Evolutionary conservation across 2,329 filamentous ascomycete genomes (phyloP), one percentile per base, ranked within the genome.

Genomic region (Pseudogymnoascus pannorum): DNA sequence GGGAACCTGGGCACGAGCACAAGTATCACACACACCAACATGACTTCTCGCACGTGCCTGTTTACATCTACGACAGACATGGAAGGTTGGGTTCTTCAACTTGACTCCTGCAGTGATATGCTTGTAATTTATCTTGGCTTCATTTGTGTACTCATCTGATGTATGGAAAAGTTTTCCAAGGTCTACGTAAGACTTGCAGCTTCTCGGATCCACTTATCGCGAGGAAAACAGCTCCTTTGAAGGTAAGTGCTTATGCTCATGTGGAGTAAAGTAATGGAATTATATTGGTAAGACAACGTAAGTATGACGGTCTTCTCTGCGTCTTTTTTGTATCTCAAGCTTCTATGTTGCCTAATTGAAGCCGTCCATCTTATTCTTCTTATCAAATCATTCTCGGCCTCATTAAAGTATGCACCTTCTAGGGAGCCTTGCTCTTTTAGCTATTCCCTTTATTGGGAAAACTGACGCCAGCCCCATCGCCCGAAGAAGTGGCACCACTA

Each of bases 401-500:
- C 48, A 29, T 18, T 1, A 16, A 18, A 29, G 2, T 16, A 54
- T 54, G 48, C 48, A 31, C 5, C 9, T 54, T 9, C 8, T 31
- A 1, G n/a, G 24, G 7, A 16, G 9, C n/a, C 9, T 54, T 26
- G 4, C 26, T 31, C 48, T 54, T 54, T 6, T 54, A 6, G 48
- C 48, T 31, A 5, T 31, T 9, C 48, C 24, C 9, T 9, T 54
- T 5, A 12, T 31, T 54, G 48, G 48, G 26, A 54, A 54, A 54
- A 2, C n/a, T 6, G 5, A 12, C 18, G 24, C 24, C 24, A 54
- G 9, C 11, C 48, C 48, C 14, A 31, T 54, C 26, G 26, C n/a
- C 4, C 26, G 14, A 42, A 61, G 62, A 62, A 61, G 60, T 42
- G 61, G 60, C 12, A 62, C 57, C 7, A 29, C 62, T n/a, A 54